Evolutionary conservation across 2,329 filamentous ascomycete species (phyloP), one percentile per base, ranked within the genome.

Genomic region (Ophiostoma tasmaniense): DNA sequence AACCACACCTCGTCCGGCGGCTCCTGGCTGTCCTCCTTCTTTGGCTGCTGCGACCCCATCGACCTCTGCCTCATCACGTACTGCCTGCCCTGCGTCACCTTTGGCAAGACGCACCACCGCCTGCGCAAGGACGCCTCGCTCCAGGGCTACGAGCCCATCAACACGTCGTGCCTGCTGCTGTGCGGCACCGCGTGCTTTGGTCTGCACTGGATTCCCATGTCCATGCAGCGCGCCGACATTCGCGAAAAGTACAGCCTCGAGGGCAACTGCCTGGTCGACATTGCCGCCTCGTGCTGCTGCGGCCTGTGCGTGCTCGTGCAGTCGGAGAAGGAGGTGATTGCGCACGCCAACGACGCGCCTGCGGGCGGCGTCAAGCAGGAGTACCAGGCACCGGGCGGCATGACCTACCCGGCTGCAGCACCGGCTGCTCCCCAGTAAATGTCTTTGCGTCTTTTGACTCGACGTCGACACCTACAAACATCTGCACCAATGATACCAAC

Each of bases 41-140:
- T 81, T 64, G 77, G 77, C 69, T 83, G 81, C 78, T 80, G 79
- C 75, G 77, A 71, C 70, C 81, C 81, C 30, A 76, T 82, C 67
- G 78, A 80, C 67, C 77, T 78, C 1, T 83, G 81, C 74, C 71
- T 81, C n/a, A 75, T 82, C 67, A 78, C 79, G 20, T 83, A 77
- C 72, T 83, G 78, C 71, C 71, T 81, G 33, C 81, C 82, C 1
- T 83, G 81, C 71, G 76, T 83, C 39, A 82, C 80, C 42, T 83
- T 82, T 66, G 81, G 81, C 75, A 81, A 81, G 78, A 82, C 80
- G 35, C 77, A 82, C 68, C 81, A 83, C 71, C 79, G 81, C 25
- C 73, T 82, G 13, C 76, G 75, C 70, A 80, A 80, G 75, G 76
- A 78, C 33, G 76, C 74, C 45, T 77, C 75, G 68, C 77, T 83